A percentile compares a stretch with the other conserved stretches of the same genome.
Evolutionary conservation across 148 eudicot genomes (phyloP).

Genomic region (Vaccinium corymbosum): DNA sequence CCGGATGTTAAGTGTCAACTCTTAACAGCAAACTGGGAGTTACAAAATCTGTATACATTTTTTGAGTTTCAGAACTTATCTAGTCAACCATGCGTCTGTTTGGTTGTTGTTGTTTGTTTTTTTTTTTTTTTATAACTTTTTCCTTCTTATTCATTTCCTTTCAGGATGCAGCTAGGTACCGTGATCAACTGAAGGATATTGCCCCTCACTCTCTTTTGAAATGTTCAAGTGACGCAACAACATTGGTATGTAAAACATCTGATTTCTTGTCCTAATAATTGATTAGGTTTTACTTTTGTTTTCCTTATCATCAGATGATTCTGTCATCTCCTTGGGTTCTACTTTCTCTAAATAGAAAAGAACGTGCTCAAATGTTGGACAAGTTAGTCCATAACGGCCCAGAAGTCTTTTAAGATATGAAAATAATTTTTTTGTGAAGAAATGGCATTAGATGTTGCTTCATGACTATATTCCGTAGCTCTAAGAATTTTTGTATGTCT

Average conservation of each 20-base stretch:
- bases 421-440: neutral
- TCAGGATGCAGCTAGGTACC: constrained; percentile 84
- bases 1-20: neutral
- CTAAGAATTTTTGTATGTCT: neutral
- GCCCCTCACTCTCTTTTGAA: constrained; percentile 84
- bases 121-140: neutral
- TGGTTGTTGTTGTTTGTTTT: neutral
- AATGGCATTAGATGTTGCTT: neutral
- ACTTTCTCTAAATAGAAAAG: neutral
- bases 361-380: neutral
- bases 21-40: neutral
- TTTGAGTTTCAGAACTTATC: neutral
- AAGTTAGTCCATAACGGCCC: neutral
- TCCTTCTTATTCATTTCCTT: constrained; percentile 4
- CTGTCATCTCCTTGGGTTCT: neutral
- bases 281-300: neutral
- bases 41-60: neutral
- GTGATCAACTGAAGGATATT: constrained; percentile 81
- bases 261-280: neutral
- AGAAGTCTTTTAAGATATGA: neutral
- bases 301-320: neutral
- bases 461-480: neutral
- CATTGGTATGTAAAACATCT: constrained; percentile 53
- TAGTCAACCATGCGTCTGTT: neutral
- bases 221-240: constrained; percentile 91